Base-by-base conservation (phyloP, 805 yeast species). In the Yueomyces sinensis region DNA sequence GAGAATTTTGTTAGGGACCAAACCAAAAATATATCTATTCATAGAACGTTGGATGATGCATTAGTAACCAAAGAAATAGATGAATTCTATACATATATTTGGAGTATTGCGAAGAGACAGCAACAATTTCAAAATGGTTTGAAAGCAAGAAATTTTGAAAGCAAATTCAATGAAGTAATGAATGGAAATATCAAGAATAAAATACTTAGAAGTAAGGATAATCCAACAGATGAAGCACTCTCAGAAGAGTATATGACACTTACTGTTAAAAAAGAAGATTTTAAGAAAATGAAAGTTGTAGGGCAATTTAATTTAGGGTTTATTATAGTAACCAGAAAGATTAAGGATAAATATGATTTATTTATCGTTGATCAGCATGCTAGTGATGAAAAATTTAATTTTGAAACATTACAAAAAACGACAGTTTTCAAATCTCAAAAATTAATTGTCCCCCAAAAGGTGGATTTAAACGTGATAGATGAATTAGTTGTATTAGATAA, bases 261-360 rank as follows among this genome's bases (percentile, higher is more conserved):
- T 35, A 70, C 72, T 1, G 74, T 89, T 2, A 62, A 70, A 7
- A 89, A 87, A 50, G 46, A 61, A 1, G 95, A 91, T 46, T 91
- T 91, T 47, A 45, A 54, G 3, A 52, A 65, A 3, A 89, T 91
- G 97, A 56, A 67, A 29, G 59, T 91, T 11, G 72, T 89, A 5
- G 99, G 99, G 0, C 98, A 91, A 57, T 91, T 91, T 60, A 91
- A 91, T 53, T 58, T 81, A n/a, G 98, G 97, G 0, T 91, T 91
- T 46, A 83, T 91, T n/a, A 52, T 87, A 15, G 91, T 82, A 0
- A 68, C 72, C 3, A 63, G 75, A 33, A 54, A 56, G n/a, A 49
- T 52, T 3, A 45, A 41, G n/a, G 51, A 52, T 3, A 54, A 58
- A 17, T 56, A 54, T 31, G 84, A 84, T 49, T 46, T 89, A 23